Base-by-base conservation (phyloP, 2,329 filamentous ascomycete genomes). In the Epichloe amarillans region DNA sequence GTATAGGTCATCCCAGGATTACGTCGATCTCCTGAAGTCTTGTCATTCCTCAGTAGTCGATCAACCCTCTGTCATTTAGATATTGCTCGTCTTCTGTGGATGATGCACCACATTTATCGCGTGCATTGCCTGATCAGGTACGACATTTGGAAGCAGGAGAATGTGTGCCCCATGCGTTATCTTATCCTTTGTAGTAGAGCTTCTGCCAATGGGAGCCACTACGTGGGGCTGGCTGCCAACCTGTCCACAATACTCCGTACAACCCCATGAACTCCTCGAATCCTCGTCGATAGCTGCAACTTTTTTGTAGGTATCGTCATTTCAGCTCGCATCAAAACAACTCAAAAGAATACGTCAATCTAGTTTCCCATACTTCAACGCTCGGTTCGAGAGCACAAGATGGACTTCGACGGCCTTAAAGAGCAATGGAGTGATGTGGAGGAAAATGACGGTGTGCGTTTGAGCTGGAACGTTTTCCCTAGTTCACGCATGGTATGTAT, bases 381-480 rank as follows among this genome's bases (percentile, higher is more conserved):
- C 14, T 37, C 36, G 35, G 5, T 14, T 40, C 11, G 23, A 36
- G 17, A 35, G 17, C 45, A 40, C 14, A 58, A 47, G 46, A 95
- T 95, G 89, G 90, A 95, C 67, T 95, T 88, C 76, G 90, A 96
- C 69, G 79, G 83, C 59, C 73, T 95, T 59, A 96, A 96, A 73
- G 90, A 96, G 71, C 86, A 91, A 73, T 96, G 90, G 90, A 88
- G 84, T 63, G 89, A 96, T 68, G 84, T 95, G 53, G 93, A 98
- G 74, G 93, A 98, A 64, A 83, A 88, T 60, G 93, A 98, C 81
- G 93, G 93, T 54, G 82, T 97, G 63, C 84, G 93, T 56, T 77
- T 98, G 58, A 96, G 91, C 71, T 98, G 93, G 93, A 98, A 98
- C 67, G 94, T 94, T 54, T 95, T 98, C 64, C 93, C 93, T 47